Percentiles rank a stretch among this genome's conserved stretches.
phyloP scores from a whole-genome alignment of 345 rosid species.

The Hibiscus syriacus region DNA sequence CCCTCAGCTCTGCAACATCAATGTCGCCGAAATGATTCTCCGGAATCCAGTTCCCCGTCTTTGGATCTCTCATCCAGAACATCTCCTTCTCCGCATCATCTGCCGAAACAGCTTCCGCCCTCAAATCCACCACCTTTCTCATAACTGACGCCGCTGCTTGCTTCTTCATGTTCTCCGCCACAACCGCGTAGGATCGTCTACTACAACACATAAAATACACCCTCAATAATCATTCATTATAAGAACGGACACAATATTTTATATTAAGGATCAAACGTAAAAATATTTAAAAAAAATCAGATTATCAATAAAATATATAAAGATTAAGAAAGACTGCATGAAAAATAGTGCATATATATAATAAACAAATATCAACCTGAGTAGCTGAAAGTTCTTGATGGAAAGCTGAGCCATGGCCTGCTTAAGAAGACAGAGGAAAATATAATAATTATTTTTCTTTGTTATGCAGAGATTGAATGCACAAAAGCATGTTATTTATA shows the following conservation, averaged over 20 bases:
- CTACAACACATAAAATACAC: not conserved
- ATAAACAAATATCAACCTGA: constrained; percentile 8
- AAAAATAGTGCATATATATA: too few relatives aligned
- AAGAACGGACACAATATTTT: too few relatives aligned
- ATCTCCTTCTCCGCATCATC: constrained; percentile 3
- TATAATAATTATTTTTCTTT: not conserved
- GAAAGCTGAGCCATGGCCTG: constrained; percentile 17
- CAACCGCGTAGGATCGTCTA: constrained; percentile 17
- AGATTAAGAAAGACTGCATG: too few relatives aligned
- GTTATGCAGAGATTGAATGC: not conserved
- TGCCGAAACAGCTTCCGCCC: not conserved
- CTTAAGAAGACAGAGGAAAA: not conserved
- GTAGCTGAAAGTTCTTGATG: constrained; percentile 13
- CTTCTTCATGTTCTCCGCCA: constrained; percentile 8
- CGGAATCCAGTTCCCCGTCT: constrained; percentile 46
- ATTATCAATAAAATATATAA: not conserved
- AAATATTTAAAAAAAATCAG: not conserved
- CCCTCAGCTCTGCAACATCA: constrained; percentile 35
- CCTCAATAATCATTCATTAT: not conserved
- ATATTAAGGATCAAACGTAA: not conserved
- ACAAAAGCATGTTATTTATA: not conserved
- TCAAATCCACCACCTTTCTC: constrained; percentile 12
- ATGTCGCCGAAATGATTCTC: constrained; percentile 31
- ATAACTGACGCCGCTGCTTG: not conserved
- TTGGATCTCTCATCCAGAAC: constrained; percentile 52